phyloP scores from a whole-genome alignment of 1,284 basidiomycete genomes.

The Neotropicomus parvogracilis region DNA sequence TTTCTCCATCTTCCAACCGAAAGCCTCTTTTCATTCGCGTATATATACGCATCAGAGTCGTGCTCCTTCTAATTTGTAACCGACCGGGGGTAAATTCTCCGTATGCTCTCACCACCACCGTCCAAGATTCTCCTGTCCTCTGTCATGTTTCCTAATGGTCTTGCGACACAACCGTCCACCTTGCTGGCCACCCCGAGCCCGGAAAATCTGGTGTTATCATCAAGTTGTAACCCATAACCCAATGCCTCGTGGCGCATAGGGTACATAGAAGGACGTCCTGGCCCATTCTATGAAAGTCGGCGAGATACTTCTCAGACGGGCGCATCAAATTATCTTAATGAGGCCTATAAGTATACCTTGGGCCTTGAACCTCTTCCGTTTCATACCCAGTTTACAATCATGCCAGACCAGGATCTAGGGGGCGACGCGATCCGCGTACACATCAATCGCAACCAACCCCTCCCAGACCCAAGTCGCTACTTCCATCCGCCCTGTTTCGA shows the following conservation, averaged over 20 bases:
- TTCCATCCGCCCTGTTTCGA: slow-evolving; percentile 10
- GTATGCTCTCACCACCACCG: slow-evolving; percentile 9
- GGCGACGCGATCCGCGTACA: not conserved
- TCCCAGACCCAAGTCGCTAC: not conserved
- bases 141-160: slow-evolving; percentile 2
- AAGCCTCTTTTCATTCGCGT: not conserved
- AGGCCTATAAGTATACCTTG: too few species aligned
- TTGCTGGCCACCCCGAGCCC: too few species aligned
- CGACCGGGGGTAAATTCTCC: slow-evolving; percentile 30
- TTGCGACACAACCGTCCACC: too few species aligned
- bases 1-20: not conserved
- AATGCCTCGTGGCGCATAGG: too few species aligned
- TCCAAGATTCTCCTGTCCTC: slow-evolving; percentile 12
- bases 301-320: too few species aligned
- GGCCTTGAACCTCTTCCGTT: too few species aligned
- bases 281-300: too few species aligned
- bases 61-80: slow-evolving; percentile 8
- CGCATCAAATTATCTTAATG: too few species aligned
- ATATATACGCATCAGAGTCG: slow-evolving; percentile 4
- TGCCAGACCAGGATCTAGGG: not conserved
- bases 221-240: too few species aligned
- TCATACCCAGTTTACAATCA: not conserved
- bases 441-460: not conserved
- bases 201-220: too few species aligned
- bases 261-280: too few species aligned